Conservation (phyloP, 345 rosid genomes). For the Syzygium grande region DNA sequence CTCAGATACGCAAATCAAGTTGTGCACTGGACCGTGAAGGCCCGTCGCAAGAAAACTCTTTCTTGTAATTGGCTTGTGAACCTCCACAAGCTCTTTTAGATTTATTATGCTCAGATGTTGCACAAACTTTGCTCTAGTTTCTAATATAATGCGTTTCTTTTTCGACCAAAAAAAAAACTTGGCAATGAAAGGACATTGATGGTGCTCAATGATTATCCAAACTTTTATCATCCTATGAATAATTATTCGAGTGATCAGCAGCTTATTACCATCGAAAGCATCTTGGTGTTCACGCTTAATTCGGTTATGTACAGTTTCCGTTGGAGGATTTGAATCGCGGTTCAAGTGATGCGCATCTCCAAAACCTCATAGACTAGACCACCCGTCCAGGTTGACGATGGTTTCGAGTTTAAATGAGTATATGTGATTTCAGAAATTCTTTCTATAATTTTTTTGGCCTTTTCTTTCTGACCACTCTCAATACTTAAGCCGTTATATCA, state of each 20-base stretch:
- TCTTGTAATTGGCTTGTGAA: too few relatives aligned
- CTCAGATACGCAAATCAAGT: too few relatives aligned
- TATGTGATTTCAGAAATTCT: neutral
- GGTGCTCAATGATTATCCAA: neutral
- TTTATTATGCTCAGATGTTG: too few relatives aligned
- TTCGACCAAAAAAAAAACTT: neutral
- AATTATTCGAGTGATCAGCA: neutral
- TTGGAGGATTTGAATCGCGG: neutral
- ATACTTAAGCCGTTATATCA: neutral
- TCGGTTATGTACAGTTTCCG: neutral
- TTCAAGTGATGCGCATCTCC: neutral
- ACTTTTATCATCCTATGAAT: neutral
- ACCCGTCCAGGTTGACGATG: neutral
- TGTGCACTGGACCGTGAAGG: too few relatives aligned
- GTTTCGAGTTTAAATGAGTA: neutral
- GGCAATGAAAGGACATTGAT: neutral
- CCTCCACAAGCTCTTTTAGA: too few relatives aligned
- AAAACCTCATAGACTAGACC: neutral
- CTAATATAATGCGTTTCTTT: too few relatives aligned
- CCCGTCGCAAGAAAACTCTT: too few relatives aligned
- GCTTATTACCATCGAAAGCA: neutral
- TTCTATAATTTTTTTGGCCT: neutral
- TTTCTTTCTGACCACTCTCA: neutral
- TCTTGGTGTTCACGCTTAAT: neutral
- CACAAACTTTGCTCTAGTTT: too few relatives aligned